Evolutionary conservation across 2,329 filamentous ascomycete species (phyloP).

Genomic region (Botrytis tulipae): DNA sequence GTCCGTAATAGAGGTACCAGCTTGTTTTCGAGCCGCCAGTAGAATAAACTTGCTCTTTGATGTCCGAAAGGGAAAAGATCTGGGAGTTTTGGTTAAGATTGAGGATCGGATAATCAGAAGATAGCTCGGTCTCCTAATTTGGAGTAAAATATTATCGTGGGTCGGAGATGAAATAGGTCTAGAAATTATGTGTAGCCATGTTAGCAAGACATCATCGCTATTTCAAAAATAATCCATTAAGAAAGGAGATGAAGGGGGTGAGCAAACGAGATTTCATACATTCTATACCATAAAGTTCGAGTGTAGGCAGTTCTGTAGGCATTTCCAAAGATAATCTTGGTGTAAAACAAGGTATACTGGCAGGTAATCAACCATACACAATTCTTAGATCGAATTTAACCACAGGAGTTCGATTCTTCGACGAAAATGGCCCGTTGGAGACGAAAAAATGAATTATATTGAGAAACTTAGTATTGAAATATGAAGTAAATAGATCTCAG

Average conservation of each 20-base stretch:
- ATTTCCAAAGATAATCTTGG: not conserved
- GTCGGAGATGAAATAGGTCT: not conserved
- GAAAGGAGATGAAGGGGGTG: not conserved
- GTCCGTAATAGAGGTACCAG: not conserved
- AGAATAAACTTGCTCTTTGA: too few species aligned
- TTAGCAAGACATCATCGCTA: not conserved
- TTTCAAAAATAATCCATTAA: not conserved
- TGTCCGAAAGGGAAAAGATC: not conserved
- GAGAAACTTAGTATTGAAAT: too few species aligned
- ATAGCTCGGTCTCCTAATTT: too few species aligned
- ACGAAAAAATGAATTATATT: not conserved
- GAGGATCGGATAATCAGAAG: not conserved
- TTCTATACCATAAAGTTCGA: slow-evolving; percentile 1
- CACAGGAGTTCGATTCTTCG: not conserved
- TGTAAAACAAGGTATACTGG: not conserved
- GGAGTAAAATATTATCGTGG: not conserved
- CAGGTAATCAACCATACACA: not conserved
- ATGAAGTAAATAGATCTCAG: not conserved
- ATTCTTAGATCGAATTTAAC: not conserved
- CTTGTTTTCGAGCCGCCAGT: not conserved
- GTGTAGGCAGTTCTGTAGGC: not conserved
- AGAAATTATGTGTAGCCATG: not conserved
- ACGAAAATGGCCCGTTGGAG: not conserved
- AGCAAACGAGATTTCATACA: not conserved
- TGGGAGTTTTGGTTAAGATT: not conserved